Base-by-base conservation (phyloP, 306 rosid species). In the Trifolium dubium region DNA sequence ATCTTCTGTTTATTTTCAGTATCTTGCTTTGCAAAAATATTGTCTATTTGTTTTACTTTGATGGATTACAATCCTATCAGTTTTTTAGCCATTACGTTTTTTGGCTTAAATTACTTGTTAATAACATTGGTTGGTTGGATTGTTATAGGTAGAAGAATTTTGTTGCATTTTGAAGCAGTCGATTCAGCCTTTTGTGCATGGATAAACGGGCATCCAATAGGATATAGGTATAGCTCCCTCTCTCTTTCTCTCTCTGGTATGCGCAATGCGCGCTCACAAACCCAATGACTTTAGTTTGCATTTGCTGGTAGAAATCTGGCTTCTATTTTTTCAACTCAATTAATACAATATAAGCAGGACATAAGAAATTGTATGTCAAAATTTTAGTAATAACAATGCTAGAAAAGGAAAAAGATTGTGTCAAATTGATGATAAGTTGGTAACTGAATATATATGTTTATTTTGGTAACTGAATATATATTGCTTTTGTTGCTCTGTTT, bases 171-270 rank as follows among this genome's bases (percentile, higher is more conserved):
- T 69, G 95, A 94, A 91, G 98, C 88, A 56, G 98, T 94, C 78
- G 98, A 94, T 86, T 94, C 97, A 63, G 97, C 97, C 30, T 94
- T 94, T 79, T 94, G 89, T 71, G 90, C 87, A 18, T 94, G 98
- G 98, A 62, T 94, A 79, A 94, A 94, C 67, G 98, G 96, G 69
- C 82, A 81, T 64, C 96, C 88, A 15, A 60, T 94, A 28, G 98
- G 97, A 85, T 94, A 94, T 74, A 91, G 97, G 98, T 93, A 81
- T 66, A 14, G 30, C 60, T 54, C 49, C 30, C n/a, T 47, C 53
- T 49, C 41, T 14, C 68, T 61, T 37, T 63, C 18, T 12, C 58
- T 72, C 63, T 46, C 41, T 68, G 14, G 3, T 3, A 31, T 37
- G n/a, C 3, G 2, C 32, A 53, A 41, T 15, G 10, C 10, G 14